phyloP scores from a whole-genome alignment of 2,329 filamentous ascomycete species.

The Zarea fungicola region DNA sequence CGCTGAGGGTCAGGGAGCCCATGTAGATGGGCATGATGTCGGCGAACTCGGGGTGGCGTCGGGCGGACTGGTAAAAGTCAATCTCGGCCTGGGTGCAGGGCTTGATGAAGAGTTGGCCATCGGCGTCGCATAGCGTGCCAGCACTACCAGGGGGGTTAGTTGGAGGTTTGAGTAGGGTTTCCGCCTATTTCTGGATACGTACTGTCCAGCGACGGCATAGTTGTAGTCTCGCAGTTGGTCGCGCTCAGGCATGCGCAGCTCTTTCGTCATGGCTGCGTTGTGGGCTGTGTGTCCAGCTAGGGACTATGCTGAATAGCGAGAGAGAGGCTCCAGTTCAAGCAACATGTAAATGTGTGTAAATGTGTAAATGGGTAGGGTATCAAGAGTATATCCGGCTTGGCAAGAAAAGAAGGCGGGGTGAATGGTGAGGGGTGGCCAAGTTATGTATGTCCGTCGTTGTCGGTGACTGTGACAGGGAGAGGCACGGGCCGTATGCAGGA shows the following conservation, averaged over 20 bases:
- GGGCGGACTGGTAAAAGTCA: slow-evolving; percentile 77
- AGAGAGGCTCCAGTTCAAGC: neutral
- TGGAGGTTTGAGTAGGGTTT: neutral
- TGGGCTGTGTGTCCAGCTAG: neutral
- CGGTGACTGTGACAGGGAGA: too few species aligned
- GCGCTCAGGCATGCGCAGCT: slow-evolving; percentile 46
- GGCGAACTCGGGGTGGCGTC: slow-evolving; percentile 65
- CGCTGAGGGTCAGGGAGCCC: slow-evolving; percentile 69
- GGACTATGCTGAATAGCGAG: neutral
- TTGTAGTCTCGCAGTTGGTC: slow-evolving; percentile 64
- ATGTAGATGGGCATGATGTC: slow-evolving; percentile 81
- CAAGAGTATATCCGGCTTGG: too few species aligned
- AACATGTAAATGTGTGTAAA: too few species aligned
- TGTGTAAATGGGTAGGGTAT: too few species aligned
- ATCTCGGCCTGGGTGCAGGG: slow-evolving; percentile 84
- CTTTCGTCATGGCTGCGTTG: slow-evolving; percentile 20
- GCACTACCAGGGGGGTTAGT: slow-evolving; percentile 55
- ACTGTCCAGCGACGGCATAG: slow-evolving; percentile 81
- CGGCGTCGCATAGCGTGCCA: slow-evolving; percentile 78
- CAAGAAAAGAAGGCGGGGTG: too few species aligned
- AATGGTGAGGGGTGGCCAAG: too few species aligned
- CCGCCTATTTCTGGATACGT: slow-evolving; percentile 33
- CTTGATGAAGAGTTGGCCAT: slow-evolving; percentile 87
- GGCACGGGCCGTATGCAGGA: too few species aligned
- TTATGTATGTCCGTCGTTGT: too few species aligned